A percentile compares a stretch with the other conserved stretches of the same genome.
Evolutionary conservation across 495 filamentous ascomycete genomes (phyloP).

Genomic region (Elasticomyces elasticus): DNA sequence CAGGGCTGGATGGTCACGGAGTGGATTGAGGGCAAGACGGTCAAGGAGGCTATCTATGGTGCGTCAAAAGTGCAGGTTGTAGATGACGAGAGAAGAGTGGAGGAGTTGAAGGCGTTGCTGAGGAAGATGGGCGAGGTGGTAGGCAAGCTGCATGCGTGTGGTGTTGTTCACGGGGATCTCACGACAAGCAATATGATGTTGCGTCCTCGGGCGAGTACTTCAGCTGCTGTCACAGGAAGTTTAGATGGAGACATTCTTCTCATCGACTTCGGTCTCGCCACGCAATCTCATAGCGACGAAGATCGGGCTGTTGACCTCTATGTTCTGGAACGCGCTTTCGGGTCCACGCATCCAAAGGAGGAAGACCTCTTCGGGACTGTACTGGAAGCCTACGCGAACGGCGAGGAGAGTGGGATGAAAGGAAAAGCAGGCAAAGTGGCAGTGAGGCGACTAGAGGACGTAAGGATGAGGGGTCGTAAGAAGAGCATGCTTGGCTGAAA

Average conservation of each 20-base stretch:
- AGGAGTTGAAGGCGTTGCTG: constrained; percentile 50
- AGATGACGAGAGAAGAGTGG: constrained; percentile 25
- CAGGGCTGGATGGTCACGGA: constrained; percentile 82
- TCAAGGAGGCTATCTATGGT: constrained; percentile 11
- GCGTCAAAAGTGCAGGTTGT: background rate
- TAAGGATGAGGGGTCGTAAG: constrained; percentile 93
- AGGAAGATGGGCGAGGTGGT: constrained; percentile 60
- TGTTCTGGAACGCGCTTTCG: constrained; percentile 93
- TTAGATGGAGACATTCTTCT: constrained; percentile 68
- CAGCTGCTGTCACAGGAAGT: background rate
- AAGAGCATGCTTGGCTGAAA: constrained; percentile 83
- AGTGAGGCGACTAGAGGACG: constrained; percentile 77
- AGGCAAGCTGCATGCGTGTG: constrained; percentile 68
- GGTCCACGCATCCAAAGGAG: constrained; percentile 81
- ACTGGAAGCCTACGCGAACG: constrained; percentile 50
- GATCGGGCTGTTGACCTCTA: constrained; percentile 95
- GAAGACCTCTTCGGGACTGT: constrained; percentile 61
- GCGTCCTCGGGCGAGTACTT: constrained; percentile 27
- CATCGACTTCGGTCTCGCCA: constrained; percentile 92
- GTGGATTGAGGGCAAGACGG: constrained; percentile 41
- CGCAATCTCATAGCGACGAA: constrained; percentile 73
- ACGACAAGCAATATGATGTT: constrained; percentile 98
- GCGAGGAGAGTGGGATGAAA: constrained; percentile 28
- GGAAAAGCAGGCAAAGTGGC: constrained; percentile 47
- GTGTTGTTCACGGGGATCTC: constrained; percentile 88